Base-by-base conservation (phyloP, 2,329 filamentous ascomycete genomes). In the Apiospora saccharicola region DNA sequence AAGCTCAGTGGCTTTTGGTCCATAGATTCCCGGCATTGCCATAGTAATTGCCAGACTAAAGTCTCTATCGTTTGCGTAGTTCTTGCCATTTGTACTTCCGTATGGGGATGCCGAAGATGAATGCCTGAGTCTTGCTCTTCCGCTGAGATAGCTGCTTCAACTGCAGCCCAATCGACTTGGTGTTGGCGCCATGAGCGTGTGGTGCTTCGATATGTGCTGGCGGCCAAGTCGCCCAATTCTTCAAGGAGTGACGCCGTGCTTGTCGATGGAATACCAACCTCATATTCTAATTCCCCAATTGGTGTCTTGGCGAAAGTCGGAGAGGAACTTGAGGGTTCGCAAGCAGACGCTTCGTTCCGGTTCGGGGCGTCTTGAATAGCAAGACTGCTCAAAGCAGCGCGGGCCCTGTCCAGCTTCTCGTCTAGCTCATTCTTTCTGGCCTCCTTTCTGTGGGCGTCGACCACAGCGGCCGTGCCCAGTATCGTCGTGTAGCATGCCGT, bases 401-500 rank as follows among this genome's bases (percentile, higher is more conserved):
- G 86, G 8, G 88, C 86, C 70, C 88, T 84, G 41, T 88, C 86
- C 75, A 94, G 87, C 72, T 89, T 87, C 26, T 82, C 79, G 71
- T 94, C 91, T 83, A 93, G 89, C 75, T 91, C 87, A 74, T 85
- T 85, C 67, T 88, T 86, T 74, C 89, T 85, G 53, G 84, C 83
- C 71, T 89, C 85, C 79, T 94, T 93, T 43, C 83, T 80, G 41
- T 85, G 83, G 7, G 89, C 88, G 79, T 94, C 92, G 43, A 89
- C 83, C 3, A 92, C 83, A 14, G 91, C 87, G 1, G 91, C 91
- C 2, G 90, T 89, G 6, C 90, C 91, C 77, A 93, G 88, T 71
- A 92, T 87, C 46, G 90, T 89, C 37, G 91, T 91, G 78, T 93
- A 94, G 79, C 88, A 89, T 51, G 92, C 89, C 34, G 91, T 93